Base-by-base conservation (phyloP, 208 protist species). In the Acanthamoeba rhysodes region DNA sequence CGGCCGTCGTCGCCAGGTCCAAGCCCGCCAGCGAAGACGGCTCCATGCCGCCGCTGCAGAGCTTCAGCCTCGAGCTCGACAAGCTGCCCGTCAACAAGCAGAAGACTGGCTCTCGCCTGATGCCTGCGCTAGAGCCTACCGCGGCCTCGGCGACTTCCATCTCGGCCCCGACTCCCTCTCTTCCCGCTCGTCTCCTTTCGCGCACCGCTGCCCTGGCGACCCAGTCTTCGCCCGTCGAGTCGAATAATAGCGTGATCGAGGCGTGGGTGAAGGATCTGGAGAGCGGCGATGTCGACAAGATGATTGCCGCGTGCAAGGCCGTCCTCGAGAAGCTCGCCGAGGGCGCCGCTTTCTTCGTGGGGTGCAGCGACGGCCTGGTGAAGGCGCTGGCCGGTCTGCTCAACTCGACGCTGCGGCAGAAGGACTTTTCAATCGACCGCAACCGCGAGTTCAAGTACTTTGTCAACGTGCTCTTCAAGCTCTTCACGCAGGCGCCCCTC, bases 401-500 rank as follows among this genome's bases (percentile, higher is more conserved):
- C 53, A 37, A 84, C 34, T 37, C 62, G n/a, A 85, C 62, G 45
- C 64, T 94, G 22, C 41, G 72, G 22, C 64, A 94, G 68, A 20
- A 24, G 45, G 70, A 53, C 34, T 94, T 94, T 3, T 57, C 90
- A 2, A 29, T 59, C 16, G 90, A 85, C 90, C 57, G 27, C 16
- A 85, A 78, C 50, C 34, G 90, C 7, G 68, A 94, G 53, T 94
- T 76, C 55, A 94, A 94, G 55, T 94, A 94, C 55, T 62, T 94
- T 59, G 53, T 94, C 22, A 94, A 94, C 70, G 64, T 82, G 6
- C 37, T 94, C 68, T 82, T 94, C 90, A 94, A 94, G 90, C 18
- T 94, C 41, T 94, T 94, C 24, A 32, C n/a, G 7, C 90, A 94
- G 2, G 20, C 18, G 12, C 12, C 68, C 0, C 16, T 94, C 0